Base-by-base conservation (phyloP, 306 rosid genomes). In the Quercus bicolor region DNA sequence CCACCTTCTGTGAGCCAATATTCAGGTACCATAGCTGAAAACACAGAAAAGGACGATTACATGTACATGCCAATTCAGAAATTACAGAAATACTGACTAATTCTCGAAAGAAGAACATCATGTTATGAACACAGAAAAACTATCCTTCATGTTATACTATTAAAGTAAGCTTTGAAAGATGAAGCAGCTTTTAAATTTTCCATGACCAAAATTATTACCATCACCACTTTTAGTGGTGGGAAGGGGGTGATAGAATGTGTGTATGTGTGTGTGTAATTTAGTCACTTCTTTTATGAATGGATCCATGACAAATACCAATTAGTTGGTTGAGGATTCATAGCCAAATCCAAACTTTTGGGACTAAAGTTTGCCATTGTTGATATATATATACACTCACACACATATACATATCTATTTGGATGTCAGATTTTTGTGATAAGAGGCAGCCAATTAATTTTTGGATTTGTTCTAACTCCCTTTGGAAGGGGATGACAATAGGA, bases 1-100 rank as follows among this genome's bases (percentile, higher is more conserved):
- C 98, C 98, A n/a, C 97, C 98, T 93, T 95, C 98, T 16, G 98
- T 95, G 31, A 95, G 94, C 98, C 98, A 95, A 79, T 90, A 88
- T 79, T 92, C 97, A 12, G 98, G 98, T 80, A 93, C 86, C 98
- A 95, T 95, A 20, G 98, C 98, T 95, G 90, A 75, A 87, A 65
- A 72, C 23, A 55, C 65, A 61, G 76, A 73, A 45, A 79, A 64
- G 20, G 29, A 33, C 3, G 56, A 28, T 77, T 65, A 82, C 13
- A 55, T 14, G 52, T 66, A 76, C 45, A 73, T 74, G 62, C 75
- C 55, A 79, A 79, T 79, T 78, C 74, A 64, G 48, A 75, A 75
- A 81, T 59, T 66, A 26, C 54, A 70, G 31, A 66, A 70, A 62
- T 52, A 34, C 57, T 1, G 48, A 37, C 60, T 24, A 68, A 52